Conservation (phyloP, 805 yeast genomes). For the Candida montana region DNA sequence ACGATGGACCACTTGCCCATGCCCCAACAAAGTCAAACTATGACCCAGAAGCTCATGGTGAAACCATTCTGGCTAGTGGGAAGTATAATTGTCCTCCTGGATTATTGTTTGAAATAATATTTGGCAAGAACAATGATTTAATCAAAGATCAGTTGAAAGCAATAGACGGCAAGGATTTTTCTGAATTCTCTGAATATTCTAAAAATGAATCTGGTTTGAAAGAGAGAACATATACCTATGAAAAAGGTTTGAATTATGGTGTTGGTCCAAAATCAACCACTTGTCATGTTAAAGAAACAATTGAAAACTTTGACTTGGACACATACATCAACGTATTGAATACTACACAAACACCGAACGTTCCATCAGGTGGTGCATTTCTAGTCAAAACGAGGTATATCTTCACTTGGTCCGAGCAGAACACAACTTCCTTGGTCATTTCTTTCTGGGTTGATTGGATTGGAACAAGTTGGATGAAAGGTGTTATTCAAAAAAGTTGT, state of each 20-base stretch:
- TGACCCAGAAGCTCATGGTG: constrained; percentile 42
- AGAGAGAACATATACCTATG: constrained; percentile 57
- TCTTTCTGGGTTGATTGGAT: constrained; percentile 85
- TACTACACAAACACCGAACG: constrained; percentile 80
- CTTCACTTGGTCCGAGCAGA: constrained; percentile 67
- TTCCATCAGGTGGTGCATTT: constrained; percentile 87
- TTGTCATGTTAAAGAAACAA: constrained; percentile 57
- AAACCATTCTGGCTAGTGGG: constrained; percentile 47
- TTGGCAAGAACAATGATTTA: constrained; percentile 53
- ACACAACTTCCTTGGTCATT: constrained; percentile 53
- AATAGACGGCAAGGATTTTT: constrained; percentile 33
- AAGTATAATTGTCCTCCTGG: constrained; percentile 72
- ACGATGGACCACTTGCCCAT: constrained; percentile 64
- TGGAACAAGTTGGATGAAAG: constrained; percentile 87
- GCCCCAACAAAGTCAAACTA: constrained; percentile 46
- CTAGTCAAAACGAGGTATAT: constrained; percentile 67
- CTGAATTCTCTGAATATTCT: constrained; percentile 29
- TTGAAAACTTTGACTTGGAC: constrained; percentile 49
- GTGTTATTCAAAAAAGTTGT: constrained; percentile 83
- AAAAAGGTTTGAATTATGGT: constrained; percentile 69
- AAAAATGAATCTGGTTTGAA: constrained; percentile 35
- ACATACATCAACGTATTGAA: constrained; percentile 55
- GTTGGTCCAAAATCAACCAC: constrained; percentile 92
- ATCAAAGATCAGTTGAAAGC: constrained; percentile 35
- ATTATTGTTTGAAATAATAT: constrained; percentile 59